Conservation (phyloP, 1,284 basidiomycete genomes). For the Marasmius tenuissimus region DNA sequence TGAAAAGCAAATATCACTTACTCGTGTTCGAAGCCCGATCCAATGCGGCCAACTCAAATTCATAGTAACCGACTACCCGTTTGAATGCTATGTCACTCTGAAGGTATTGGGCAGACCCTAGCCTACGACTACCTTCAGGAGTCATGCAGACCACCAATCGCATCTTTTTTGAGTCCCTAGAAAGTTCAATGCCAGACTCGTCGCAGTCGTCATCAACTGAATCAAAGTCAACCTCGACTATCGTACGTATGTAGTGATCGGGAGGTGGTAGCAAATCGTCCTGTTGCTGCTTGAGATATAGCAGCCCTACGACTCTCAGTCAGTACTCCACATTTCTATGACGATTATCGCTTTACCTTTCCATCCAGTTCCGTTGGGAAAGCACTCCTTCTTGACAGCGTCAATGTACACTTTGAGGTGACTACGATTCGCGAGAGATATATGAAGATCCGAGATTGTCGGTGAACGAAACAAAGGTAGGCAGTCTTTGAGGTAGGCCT, state of each 20-base stretch:
- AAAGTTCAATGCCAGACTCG: too few relatives aligned
- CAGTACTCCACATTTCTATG: too few relatives aligned
- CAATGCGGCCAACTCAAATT: constrained; percentile 15
- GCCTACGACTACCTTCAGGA: constrained; percentile 11
- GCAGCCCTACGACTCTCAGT: neutral
- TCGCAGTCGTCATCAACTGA: too few relatives aligned
- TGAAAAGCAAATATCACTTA: constrained; percentile 3
- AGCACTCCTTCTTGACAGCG: constrained; percentile 4
- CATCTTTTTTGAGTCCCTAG: too few relatives aligned
- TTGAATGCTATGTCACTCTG: constrained; percentile 21
- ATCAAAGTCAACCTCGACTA: too few relatives aligned
- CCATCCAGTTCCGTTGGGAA: constrained; percentile 17
- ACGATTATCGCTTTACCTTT: too few relatives aligned
- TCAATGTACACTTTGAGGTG: constrained; percentile 20
- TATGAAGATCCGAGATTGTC: constrained; percentile 19
- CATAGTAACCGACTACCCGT: constrained; percentile 13
- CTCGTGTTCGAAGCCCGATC: constrained; percentile 14
- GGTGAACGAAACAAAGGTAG: constrained; percentile 11
- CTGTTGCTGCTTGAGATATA: constrained; percentile 2
- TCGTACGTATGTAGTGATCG: constrained; percentile 1
- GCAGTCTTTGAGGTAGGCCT: constrained; percentile 12
- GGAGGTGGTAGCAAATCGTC: too few relatives aligned
- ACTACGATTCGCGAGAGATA: constrained; percentile 19
- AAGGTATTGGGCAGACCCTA: constrained; percentile 15
- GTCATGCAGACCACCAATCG: constrained; percentile 15